Evolutionary conservation across 2,329 filamentous ascomycete species (phyloP), one percentile per base, ranked within the genome.

Genomic region (Aspergillus sp.): DNA sequence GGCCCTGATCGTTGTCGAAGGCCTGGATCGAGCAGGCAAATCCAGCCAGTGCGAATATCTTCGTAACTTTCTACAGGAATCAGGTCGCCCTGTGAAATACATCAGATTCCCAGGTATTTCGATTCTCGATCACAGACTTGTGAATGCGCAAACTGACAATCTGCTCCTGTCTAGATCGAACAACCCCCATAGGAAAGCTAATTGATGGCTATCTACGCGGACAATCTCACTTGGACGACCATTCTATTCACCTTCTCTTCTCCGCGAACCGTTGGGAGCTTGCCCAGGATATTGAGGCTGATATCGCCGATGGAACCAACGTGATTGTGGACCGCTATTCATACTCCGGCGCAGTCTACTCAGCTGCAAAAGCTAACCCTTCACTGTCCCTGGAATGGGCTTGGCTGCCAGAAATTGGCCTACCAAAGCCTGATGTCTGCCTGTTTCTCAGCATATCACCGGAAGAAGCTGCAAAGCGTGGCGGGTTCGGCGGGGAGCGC

Each of bases 301-400:
- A 79, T 53, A 79, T 97, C 6, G 76, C 79, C 1, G 73, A 79
- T 1, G 93, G 93, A 8, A 87, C 82, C 19, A 95, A 86, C 0
- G 82, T 99, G 33, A 81, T 99, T 40, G 87, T 93, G 64, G 95
- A 99, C 75, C 87, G 95, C 48, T 99, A 98, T 78, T 96, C 96
- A 73, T 93, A 96, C 79, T 95, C 90, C 19, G 95, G 95, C 54
- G 90, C 93, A 57, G 91, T 97, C 50, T 99, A 98, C 78, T 91
- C 88, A 23, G 91, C 91, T 0, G 93, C 95, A 3, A 98, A 98
- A 72, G 81, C 85, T 45, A 91, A 90, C 65, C 84, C 87, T 0
- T 74, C 79, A 2, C 82, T 97, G 12, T 79, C 83, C 0, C 79
- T 97, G 0, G 76, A 83, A 0, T 99, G 95, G 93, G 92, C 91